Base-by-base conservation (phyloP, 1,284 basidiomycete species). In the Irpex sp. region DNA sequence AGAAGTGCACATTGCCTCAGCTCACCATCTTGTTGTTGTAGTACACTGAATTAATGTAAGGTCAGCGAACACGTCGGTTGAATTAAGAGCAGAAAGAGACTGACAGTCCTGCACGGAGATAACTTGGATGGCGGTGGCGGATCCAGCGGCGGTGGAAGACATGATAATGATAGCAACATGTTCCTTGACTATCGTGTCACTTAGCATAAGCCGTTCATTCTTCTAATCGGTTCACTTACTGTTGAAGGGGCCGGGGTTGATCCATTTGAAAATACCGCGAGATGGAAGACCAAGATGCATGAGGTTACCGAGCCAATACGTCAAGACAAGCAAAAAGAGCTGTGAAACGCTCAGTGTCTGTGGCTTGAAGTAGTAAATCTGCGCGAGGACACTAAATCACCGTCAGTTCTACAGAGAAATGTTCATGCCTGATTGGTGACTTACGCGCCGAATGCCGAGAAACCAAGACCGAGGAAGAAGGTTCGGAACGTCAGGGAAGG, bases 171-270 rank as follows among this genome's bases (percentile, higher is more conserved):
- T 73, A 11, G 73, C 72, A 26, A 72, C 71, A 60, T 74, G 73
- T 60, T 75, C 72, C 68, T 75, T 74, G 65, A 76, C 72, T 75
- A 46, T 35, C 39, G 21, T 11, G n/a, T 5, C 3, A 4, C 31
- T 17, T 6, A 57, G 53, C 26, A 36, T 58, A 19, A 59, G 51
- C 8, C n/a, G 50, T 5, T 8, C 50, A 49, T 37, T 0, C 15
- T n/a, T 13, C 47, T n/a, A 58, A 11, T 58, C 15, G 21, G n/a
- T 47, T 15, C 1, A 66, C 73, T 60, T 49, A 75, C 73, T 79
- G 69, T 77, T 78, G 71, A 81, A 81, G 3, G 79, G 78, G 0
- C 79, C 80, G 1, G 79, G 78, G 61, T 80, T 80, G 61, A 82
- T 68, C 61, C 69, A 78, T 13, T 70, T 63, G 70, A 77, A 78